phyloP scores from a whole-genome alignment of 208 protist genomes.

The Wallacemonas sp. region DNA sequence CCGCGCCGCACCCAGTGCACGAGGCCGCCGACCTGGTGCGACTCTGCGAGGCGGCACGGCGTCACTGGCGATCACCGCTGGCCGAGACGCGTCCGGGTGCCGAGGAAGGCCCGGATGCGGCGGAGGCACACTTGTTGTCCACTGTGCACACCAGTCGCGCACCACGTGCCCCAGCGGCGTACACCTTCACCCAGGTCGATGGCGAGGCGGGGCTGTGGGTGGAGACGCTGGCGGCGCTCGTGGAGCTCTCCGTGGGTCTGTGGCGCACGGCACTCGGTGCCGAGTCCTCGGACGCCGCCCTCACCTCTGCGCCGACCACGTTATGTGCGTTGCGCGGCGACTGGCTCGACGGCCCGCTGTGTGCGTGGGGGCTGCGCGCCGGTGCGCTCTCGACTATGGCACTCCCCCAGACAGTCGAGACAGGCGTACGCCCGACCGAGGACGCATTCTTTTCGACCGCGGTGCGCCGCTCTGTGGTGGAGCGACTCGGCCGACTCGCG shows the following conservation, averaged over 20 bases:
- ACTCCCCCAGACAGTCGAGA: too few relatives aligned
- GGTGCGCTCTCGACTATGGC: not conserved
- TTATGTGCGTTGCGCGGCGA: not conserved
- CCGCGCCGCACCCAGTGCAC: not conserved
- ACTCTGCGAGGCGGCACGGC: not conserved
- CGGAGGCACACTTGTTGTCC: constrained; percentile 1
- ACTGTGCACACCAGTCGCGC: too few relatives aligned
- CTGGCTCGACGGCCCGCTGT: not conserved
- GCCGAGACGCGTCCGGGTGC: too few relatives aligned
- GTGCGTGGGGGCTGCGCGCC: not conserved
- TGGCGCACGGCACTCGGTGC: not conserved
- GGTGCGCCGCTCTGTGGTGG: not conserved
- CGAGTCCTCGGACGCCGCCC: not conserved
- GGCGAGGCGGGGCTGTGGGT: not conserved
- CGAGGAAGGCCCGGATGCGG: too few relatives aligned
- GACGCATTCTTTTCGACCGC: not conserved
- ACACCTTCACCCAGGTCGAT: not conserved
- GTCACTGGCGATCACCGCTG: not conserved
- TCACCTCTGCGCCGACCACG: not conserved
- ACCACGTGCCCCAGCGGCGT: not conserved
- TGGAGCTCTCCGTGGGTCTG: not conserved
- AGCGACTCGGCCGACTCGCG: not conserved
- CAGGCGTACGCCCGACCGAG: too few relatives aligned
- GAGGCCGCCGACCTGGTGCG: not conserved
- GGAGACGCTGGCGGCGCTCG: not conserved